Percentiles rank a stretch among this genome's conserved stretches.
These are phyloP conservation scores for Neofusicoccum cordaticola DNA, from an alignment of 2,329 filamentous ascomycete genomes.

Conservation along the genomic window DNA sequence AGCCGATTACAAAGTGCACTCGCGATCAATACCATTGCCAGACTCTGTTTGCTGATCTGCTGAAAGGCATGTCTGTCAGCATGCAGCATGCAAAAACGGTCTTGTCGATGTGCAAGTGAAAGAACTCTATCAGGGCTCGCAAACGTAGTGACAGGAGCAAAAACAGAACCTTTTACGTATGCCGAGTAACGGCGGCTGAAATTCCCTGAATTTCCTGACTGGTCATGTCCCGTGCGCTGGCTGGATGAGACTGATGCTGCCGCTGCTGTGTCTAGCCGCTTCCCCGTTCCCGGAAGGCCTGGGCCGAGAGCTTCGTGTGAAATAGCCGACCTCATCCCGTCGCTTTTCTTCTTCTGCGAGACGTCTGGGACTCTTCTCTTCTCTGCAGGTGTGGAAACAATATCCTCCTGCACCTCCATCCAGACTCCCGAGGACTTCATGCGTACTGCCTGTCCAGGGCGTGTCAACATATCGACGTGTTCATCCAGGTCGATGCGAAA, in stretches of 20 bases:
- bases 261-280: not conserved
- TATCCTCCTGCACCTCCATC: constrained; percentile 17
- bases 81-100: too few relatives aligned
- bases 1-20: not conserved
- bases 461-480: not conserved
- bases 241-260: not conserved
- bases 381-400: not conserved
- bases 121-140: not conserved
- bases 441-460: constrained; percentile 9
- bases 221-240: not conserved
- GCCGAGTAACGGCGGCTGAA: not conserved
- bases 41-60: not conserved
- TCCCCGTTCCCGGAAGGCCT: not conserved
- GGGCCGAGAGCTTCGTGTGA: not conserved
- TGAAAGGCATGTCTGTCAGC: not conserved
- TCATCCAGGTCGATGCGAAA: not conserved
- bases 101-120: not conserved
- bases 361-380: not conserved
- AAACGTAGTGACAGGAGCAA: not conserved
- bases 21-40: not conserved
- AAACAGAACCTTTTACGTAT: not conserved
- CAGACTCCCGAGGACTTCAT: constrained; percentile 12
- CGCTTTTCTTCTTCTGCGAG: not conserved
- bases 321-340: not conserved
- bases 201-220: not conserved